phyloP scores from a whole-genome alignment of 2,329 filamentous ascomycete genomes.

The Didymella pinodella region DNA sequence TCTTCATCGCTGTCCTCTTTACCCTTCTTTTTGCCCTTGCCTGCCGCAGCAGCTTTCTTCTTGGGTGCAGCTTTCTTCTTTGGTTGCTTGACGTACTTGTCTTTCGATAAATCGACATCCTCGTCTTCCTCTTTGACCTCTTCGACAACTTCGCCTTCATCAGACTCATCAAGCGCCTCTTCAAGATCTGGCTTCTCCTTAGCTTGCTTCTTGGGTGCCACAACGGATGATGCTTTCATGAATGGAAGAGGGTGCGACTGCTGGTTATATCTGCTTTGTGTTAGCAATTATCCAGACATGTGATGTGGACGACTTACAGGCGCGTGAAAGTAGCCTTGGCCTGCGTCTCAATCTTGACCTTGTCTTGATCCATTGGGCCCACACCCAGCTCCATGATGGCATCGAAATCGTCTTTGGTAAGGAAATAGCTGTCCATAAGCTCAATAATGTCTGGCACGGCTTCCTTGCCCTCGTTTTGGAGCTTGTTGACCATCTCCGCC shows the following conservation, averaged over 20 bases:
- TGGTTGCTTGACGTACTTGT: constrained; percentile 94
- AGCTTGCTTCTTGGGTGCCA: constrained; percentile 73
- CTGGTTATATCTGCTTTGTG: constrained; percentile 74
- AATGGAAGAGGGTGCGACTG: constrained; percentile 91
- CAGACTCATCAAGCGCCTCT: constrained; percentile 93
- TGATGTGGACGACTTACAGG: constrained; percentile 65
- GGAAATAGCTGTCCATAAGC: constrained; percentile 95
- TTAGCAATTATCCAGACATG: constrained; percentile 17
- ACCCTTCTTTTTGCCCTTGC: constrained; percentile 49
- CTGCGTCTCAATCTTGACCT: constrained; percentile 80
- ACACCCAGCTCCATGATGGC: constrained; percentile 90
- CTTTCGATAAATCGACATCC: constrained; percentile 85
- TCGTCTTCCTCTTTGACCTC: constrained; percentile 69
- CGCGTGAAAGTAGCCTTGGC: constrained; percentile 91
- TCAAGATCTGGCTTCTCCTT: constrained; percentile 90
- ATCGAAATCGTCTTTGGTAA: constrained; percentile 95
- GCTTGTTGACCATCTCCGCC: constrained; percentile 76
- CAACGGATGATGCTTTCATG: constrained; percentile 86
- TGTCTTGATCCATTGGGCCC: constrained; percentile 79
- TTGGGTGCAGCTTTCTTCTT: constrained; percentile 71
- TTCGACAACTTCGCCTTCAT: constrained; percentile 63
- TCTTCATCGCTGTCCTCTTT: constrained; percentile 48
- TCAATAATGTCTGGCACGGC: constrained; percentile 84
- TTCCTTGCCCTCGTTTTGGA: constrained; percentile 83
- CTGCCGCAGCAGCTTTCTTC: constrained; percentile 56